Evolutionary conservation across 202 grass and related monocot species (phyloP).

Genomic region (Brachypodium distachyon): DNA sequence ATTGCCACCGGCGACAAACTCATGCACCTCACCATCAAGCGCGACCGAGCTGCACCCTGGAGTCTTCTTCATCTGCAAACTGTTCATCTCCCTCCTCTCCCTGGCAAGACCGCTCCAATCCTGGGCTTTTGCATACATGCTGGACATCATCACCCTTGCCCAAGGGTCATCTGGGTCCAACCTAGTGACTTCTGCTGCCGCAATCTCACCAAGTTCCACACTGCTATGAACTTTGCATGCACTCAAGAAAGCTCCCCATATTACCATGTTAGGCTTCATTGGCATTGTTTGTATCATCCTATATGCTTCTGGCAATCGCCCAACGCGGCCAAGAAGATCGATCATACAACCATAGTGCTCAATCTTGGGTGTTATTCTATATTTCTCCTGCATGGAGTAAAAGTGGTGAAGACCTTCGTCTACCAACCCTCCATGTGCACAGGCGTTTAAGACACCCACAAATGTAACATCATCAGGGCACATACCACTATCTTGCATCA

Average conservation of each 20-base stretch:
- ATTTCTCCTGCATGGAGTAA: conserved; percentile 41
- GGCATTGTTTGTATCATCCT: conserved; percentile 45
- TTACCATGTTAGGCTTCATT: conserved; percentile 45
- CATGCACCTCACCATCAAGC: conserved; percentile 39
- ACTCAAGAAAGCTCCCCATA: conserved; percentile 54
- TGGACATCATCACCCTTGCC: conserved; percentile 60
- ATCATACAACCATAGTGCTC: conserved; percentile 67
- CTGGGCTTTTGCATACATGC: conserved; percentile 46
- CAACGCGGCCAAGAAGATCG: conserved; percentile 56
- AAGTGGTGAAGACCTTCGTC: conserved; percentile 42
- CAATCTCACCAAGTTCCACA: conserved; percentile 39
- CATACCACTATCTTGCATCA: conserved; percentile 36
- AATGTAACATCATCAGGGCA: conserved; percentile 50
- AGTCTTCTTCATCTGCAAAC: conserved; percentile 39
- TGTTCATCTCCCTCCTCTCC: conserved; percentile 48
- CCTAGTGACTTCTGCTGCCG: conserved; percentile 37
- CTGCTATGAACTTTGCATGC: conserved; percentile 52
- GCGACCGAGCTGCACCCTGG: conserved; percentile 61
- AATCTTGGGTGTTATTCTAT: conserved; percentile 29
- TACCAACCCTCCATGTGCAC: conserved; percentile 51
- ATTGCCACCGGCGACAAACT: conserved; percentile 53
- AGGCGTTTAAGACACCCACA: conserved; percentile 56
- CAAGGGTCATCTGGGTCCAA: conserved; percentile 49
- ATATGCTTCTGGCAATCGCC: conserved; percentile 42
- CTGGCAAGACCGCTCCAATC: conserved; percentile 44